A percentile compares a stretch with the other conserved stretches of the same genome.
Evolutionary conservation across 495 filamentous ascomycete genomes (phyloP).

Genomic region (Oidiodendron maius): DNA sequence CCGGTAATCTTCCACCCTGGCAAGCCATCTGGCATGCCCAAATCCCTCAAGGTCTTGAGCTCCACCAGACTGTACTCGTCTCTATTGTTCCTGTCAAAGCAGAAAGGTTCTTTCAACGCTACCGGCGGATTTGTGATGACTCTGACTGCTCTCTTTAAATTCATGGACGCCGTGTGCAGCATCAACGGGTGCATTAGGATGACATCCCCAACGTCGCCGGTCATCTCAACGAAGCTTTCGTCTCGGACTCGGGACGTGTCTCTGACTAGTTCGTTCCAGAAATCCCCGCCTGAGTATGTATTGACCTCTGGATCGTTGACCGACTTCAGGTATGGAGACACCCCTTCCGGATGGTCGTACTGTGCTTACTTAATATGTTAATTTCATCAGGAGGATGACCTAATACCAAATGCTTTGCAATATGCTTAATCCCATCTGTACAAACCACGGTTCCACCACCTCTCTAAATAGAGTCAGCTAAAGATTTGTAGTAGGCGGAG

Average conservation of each 20-base stretch:
- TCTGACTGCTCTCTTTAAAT: slow-evolving; percentile 49
- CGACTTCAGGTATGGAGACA: slow-evolving; percentile 58
- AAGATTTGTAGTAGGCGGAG: too few species aligned
- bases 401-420: slow-evolving; percentile 48
- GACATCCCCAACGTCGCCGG: slow-evolving; percentile 59
- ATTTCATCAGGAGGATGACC: neutral
- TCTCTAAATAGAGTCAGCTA: slow-evolving; percentile 12
- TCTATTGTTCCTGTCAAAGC: slow-evolving; percentile 54
- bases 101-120: slow-evolving; percentile 54
- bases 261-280: slow-evolving; percentile 46
- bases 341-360: slow-evolving; percentile 61
- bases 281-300: slow-evolving; percentile 38
- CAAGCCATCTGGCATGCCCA: slow-evolving; percentile 51
- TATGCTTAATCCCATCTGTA: slow-evolving; percentile 47
- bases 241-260: slow-evolving; percentile 25
- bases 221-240: slow-evolving; percentile 57
- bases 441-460: slow-evolving; percentile 68
- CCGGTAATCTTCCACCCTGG: slow-evolving; percentile 54
- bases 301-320: slow-evolving; percentile 32
- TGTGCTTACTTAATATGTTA: neutral
- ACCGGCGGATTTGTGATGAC: slow-evolving; percentile 73
- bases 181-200: slow-evolving; percentile 69
- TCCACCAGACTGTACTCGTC: slow-evolving; percentile 62
- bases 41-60: slow-evolving; percentile 52
- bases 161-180: slow-evolving; percentile 60